Base-by-base conservation (phyloP, 495 filamentous ascomycete genomes). In the Articulospora tetracladia region DNA sequence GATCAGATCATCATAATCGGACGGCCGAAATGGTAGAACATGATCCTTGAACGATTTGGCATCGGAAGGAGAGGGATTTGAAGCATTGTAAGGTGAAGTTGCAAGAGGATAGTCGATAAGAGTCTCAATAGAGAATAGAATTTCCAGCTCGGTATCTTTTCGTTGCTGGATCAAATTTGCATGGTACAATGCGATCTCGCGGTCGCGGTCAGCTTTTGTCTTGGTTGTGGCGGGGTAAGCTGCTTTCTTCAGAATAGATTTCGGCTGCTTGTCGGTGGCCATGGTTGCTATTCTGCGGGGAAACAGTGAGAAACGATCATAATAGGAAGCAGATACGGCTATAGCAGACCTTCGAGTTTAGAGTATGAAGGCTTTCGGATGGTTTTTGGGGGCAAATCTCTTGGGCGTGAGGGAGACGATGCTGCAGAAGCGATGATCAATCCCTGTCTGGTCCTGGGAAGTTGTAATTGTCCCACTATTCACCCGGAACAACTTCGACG, bases 1-100 rank as follows among this genome's bases (percentile, higher is more conserved):
- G 62, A 97, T 84, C 17, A 97, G 71, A 60, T 87, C 86, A 65
- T 96, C 89, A 75, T 93, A 96, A 72, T 98, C 93, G 19, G 77
- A 71, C 1, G 92, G 91, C 61, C 90, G 87, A 74, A 97, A 97
- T n/a, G 79, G 76, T 0, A 72, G 63, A 20, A 98, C 64, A 0
- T 81, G 75, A 0, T 71, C 51, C 58, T 86, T 86, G 73, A 97
- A 76, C 59, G 65, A 59, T 44, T 65, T 58, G 7, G 73, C 77
- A 68, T 95, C 90, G 47, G 72, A 53, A 2, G 77, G 61, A 2
- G 81, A 78, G 1, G 88, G 90, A 39, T 77, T 69, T 26, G 82
- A 74, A 3, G 90, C 82, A 68, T 84, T 75, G 58, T 81, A 76
- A 17, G 73, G 67, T 1, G 77, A 61, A 11, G 69, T 66, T 1